These are phyloP conservation scores for Austroboletus olivaceoglutinosus DNA, from an alignment of 1,284 basidiomycete species.

Conservation along the genomic window DNA sequence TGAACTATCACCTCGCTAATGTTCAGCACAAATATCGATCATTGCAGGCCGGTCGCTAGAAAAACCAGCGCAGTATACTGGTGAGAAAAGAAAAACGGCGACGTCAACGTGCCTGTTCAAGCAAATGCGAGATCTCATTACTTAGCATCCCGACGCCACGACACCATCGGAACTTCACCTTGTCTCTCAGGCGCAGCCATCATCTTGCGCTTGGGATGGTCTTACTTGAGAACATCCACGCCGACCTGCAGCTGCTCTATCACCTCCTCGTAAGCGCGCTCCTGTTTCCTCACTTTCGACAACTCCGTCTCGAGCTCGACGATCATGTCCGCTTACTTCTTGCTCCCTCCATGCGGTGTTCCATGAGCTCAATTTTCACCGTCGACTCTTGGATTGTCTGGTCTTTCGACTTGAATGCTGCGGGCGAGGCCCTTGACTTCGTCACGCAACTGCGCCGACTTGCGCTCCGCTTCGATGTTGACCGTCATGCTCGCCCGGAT, in stretches of 20 bases:
- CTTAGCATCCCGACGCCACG: not conserved
- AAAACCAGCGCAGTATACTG: too few species aligned
- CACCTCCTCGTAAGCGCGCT: slow-evolving; percentile 87
- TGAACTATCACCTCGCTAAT: too few species aligned
- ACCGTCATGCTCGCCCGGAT: slow-evolving; percentile 81
- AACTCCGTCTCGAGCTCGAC: slow-evolving; percentile 80
- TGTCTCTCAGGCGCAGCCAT: slow-evolving; percentile 63
- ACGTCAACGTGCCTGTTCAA: slow-evolving; percentile 79
- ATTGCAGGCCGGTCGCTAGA: too few species aligned
- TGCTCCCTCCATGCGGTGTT: slow-evolving; percentile 86
- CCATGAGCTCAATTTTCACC: slow-evolving; percentile 94
- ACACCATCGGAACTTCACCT: slow-evolving; percentile 42
- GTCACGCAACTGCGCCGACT: slow-evolving; percentile 81
- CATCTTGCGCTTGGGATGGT: slow-evolving; percentile 79
- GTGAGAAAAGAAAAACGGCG: too few species aligned
- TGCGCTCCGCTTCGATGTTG: slow-evolving; percentile 90
- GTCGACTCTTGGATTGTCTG: slow-evolving; percentile 84
- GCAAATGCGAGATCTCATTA: slow-evolving; percentile 78
- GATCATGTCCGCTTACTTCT: slow-evolving; percentile 85
- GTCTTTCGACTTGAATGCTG: slow-evolving; percentile 81
- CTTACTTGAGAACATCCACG: slow-evolving; percentile 81
- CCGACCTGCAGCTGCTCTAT: slow-evolving; percentile 92
- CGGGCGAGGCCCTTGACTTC: slow-evolving; percentile 86
- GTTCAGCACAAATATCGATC: too few species aligned
- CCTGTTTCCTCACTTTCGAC: slow-evolving; percentile 79